A percentile compares a stretch with the other conserved stretches of the same genome.
phyloP scores from a whole-genome alignment of 345 rosid species.

The Ricinus communis region DNA sequence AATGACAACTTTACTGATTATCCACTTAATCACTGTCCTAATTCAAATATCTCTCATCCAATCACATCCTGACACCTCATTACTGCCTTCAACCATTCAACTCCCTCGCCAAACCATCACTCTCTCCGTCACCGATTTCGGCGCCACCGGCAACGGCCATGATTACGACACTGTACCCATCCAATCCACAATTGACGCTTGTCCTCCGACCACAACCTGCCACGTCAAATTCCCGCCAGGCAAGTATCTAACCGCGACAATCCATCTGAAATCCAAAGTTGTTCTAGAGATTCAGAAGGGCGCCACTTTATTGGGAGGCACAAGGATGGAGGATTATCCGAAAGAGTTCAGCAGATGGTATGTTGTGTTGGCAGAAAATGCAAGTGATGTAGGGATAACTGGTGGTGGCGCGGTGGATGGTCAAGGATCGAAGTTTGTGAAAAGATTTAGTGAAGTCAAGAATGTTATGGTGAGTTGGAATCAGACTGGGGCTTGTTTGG shows the following conservation, averaged over 20 bases:
- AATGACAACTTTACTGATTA: not conserved
- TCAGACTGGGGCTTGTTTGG: conserved; percentile 70
- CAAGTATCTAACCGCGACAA: conserved; percentile 70
- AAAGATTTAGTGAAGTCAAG: conserved; percentile 58
- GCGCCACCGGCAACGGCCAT: conserved; percentile 77
- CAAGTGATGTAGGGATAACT: conserved; percentile 73
- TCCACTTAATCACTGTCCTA: conserved; percentile 17
- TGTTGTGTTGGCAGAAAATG: conserved; percentile 76
- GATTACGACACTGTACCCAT: conserved; percentile 71
- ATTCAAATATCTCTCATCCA: conserved; percentile 24
- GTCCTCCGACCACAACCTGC: conserved; percentile 44
- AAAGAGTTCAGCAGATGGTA: conserved; percentile 58
- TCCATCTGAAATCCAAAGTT: conserved; percentile 64
- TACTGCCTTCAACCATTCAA: conserved; percentile 15
- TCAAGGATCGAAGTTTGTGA: conserved; percentile 72
- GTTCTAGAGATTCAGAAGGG: conserved; percentile 57
- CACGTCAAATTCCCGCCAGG: conserved; percentile 72
- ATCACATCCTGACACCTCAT: conserved; percentile 37
- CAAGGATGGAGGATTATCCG: conserved; percentile 64
- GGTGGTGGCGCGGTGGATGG: conserved; percentile 91
- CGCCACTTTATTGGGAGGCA: conserved; percentile 70
- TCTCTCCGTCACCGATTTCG: conserved; percentile 63
- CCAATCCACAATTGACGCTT: conserved; percentile 73
- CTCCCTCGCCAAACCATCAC: conserved; percentile 18
- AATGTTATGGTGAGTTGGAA: conserved; percentile 99